Evolutionary conservation across 177 flowering plant species (phyloP), one percentile per base, ranked within the genome.

Genomic region (Vitis hybrid): DNA sequence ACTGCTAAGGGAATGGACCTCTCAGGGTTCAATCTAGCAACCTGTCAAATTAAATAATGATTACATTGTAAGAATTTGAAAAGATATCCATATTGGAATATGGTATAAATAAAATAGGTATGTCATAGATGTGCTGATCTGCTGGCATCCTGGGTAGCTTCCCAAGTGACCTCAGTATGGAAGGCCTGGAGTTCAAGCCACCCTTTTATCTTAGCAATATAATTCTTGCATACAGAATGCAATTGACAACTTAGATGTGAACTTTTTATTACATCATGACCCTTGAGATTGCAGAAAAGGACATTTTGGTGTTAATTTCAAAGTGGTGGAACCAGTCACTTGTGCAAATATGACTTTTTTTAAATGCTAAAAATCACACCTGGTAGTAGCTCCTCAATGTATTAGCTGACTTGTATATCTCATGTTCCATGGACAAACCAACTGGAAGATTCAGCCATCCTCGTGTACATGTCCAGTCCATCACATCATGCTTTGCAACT

Each of bases 371-470:
- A 52, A 69, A 52, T n/a, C 31, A 2, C 29, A 93, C 99, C 97
- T 89, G 95, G 72, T 81, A 75, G 79, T 89, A 95, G 68, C 82
- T 81, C 81, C 85, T 86, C 85, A 95, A 77, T 10, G 94, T 83
- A 77, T 81, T 84, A 18, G 88, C 66, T 9, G 99, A 81, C 71
- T 95, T 95, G 77, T 95, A 95, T 75, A 95, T 93, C 76, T 95
- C 99, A 78, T 93, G 81, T 70, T 95, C 99, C 97, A 95, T 93
- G 51, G 93, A 89, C 73, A 90, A 70, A 59, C 98, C 99, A 72
- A 91, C 77, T 13, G 99, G 99, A 75, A 91, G 81, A 79, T 95
- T 95, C 58, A 95, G 70, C 99, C 99, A 95, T 57, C 96, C 93
- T 79, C 98, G 87, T 31, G 77, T 73, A 70, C 90, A 81, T 0